Percentiles rank a stretch among this genome's conserved stretches.
phyloP scores from a whole-genome alignment of 768 basidiomycete species.

The Tulasnella sp. region DNA sequence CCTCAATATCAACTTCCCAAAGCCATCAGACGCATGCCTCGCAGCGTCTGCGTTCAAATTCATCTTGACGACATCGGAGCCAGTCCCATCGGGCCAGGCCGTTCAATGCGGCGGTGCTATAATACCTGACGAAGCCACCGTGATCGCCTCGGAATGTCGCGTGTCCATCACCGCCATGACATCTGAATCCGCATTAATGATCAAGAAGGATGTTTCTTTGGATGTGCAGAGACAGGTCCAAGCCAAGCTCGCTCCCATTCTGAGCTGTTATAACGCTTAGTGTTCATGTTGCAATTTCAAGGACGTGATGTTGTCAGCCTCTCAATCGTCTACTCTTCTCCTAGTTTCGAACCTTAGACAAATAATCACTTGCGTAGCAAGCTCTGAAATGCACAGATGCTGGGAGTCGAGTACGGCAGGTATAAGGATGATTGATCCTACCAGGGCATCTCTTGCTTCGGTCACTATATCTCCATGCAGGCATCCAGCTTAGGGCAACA shows the following conservation, averaged over 20 bases:
- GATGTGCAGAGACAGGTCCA: neutral
- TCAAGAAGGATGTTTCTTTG: neutral
- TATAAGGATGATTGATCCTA: too few relatives aligned
- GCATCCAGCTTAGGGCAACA: too few relatives aligned
- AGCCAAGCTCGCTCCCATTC: neutral
- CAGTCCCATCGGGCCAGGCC: too few relatives aligned
- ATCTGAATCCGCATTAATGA: neutral
- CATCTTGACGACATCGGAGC: neutral
- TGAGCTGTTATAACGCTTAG: neutral
- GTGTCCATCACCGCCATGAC: constrained; percentile 7
- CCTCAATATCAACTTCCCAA: constrained; percentile 11
- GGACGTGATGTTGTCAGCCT: too few relatives aligned
- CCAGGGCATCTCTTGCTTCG: too few relatives aligned
- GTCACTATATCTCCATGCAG: too few relatives aligned
- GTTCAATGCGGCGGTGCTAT: neutral
- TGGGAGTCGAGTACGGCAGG: too few relatives aligned
- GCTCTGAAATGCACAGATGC: too few relatives aligned
- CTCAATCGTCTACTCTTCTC: too few relatives aligned
- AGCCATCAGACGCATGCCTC: neutral
- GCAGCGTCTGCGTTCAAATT: neutral
- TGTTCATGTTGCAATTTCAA: too few relatives aligned
- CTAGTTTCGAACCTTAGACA: too few relatives aligned
- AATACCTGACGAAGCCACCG: neutral
- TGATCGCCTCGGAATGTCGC: neutral
- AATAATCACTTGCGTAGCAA: too few relatives aligned